Evolutionary conservation across 768 basidiomycete species (phyloP).

Genomic region (Podaxis sp.): DNA sequence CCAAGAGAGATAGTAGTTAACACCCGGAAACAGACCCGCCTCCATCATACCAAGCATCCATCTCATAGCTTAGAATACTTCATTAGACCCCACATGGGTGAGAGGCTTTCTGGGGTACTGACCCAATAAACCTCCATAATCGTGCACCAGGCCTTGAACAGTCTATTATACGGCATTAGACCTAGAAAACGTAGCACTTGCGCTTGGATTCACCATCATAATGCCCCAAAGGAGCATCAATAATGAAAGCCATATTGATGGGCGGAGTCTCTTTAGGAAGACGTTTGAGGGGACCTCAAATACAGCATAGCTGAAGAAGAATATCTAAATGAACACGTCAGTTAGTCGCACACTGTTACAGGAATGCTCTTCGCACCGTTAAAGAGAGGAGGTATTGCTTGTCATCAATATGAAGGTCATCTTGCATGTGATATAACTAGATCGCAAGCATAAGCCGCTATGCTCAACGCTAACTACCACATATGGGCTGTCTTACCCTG

Average conservation of each 20-base stretch:
- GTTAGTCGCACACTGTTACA: background rate
- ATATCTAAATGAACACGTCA: slow-evolving; percentile 27
- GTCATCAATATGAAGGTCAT: slow-evolving; percentile 59
- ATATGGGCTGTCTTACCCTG: slow-evolving; percentile 32
- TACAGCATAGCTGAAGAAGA: slow-evolving; percentile 66
- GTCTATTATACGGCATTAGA: slow-evolving; percentile 42
- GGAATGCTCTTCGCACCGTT: slow-evolving; percentile 36
- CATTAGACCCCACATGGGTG: background rate
- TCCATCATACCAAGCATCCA: slow-evolving; percentile 77
- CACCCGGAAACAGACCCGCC: slow-evolving; percentile 64
- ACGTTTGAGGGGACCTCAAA: slow-evolving; percentile 81
- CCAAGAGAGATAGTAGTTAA: slow-evolving; percentile 76
- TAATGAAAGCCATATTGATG: slow-evolving; percentile 73
- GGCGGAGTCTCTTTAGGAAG: slow-evolving; percentile 70
- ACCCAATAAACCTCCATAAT: slow-evolving; percentile 72
- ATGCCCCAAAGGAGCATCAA: slow-evolving; percentile 77
- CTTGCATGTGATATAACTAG: slow-evolving; percentile 65
- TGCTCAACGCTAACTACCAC: background rate
- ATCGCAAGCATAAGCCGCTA: background rate
- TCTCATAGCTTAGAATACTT: slow-evolving; percentile 50
- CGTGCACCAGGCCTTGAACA: slow-evolving; percentile 67
- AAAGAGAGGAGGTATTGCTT: slow-evolving; percentile 65
- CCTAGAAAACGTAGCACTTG: background rate
- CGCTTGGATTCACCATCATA: slow-evolving; percentile 54
- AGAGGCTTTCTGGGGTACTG: slow-evolving; percentile 18